Evolutionary conservation across 495 filamentous ascomycete species (phyloP).

Genomic region (Physcia stellaris): DNA sequence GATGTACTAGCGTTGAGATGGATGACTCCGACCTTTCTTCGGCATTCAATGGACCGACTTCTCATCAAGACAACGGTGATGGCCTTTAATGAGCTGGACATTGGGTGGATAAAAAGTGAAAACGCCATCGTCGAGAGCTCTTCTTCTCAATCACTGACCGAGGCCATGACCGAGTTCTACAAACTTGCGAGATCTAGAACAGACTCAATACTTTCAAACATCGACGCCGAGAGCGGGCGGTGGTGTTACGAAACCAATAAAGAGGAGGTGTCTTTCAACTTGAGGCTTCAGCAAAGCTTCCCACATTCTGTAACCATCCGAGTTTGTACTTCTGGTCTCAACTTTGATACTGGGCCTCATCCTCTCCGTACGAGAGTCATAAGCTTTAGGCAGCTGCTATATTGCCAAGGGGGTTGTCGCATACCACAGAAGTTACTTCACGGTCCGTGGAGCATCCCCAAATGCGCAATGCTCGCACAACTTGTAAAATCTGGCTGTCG

Average conservation of each 20-base stretch:
- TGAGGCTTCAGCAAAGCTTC: too few relatives aligned
- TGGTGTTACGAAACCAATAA: too few relatives aligned
- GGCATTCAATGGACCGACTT: neutral
- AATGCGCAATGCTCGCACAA: conserved; percentile 29
- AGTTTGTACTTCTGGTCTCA: too few relatives aligned
- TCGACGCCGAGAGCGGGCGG: too few relatives aligned
- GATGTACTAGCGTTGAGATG: conserved; percentile 8
- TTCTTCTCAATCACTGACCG: neutral
- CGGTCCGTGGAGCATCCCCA: conserved; percentile 28
- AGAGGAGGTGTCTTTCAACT: too few relatives aligned
- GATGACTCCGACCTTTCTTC: conserved; percentile 5
- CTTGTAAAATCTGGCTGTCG: conserved; percentile 7
- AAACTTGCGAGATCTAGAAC: too few relatives aligned
- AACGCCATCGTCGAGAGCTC: conserved; percentile 3
- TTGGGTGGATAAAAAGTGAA: neutral
- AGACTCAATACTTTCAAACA: too few relatives aligned
- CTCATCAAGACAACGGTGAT: neutral
- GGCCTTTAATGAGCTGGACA: neutral
- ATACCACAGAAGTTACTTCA: conserved; percentile 20
- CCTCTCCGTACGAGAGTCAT: neutral
- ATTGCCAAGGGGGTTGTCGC: conserved; percentile 1
- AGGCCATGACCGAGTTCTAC: too few relatives aligned
- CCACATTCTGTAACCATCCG: too few relatives aligned
- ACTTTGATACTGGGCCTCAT: neutral
- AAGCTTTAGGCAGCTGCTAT: neutral